Base-by-base conservation (phyloP, 352 stramenopile genomes). In the Phytophthora pini region DNA sequence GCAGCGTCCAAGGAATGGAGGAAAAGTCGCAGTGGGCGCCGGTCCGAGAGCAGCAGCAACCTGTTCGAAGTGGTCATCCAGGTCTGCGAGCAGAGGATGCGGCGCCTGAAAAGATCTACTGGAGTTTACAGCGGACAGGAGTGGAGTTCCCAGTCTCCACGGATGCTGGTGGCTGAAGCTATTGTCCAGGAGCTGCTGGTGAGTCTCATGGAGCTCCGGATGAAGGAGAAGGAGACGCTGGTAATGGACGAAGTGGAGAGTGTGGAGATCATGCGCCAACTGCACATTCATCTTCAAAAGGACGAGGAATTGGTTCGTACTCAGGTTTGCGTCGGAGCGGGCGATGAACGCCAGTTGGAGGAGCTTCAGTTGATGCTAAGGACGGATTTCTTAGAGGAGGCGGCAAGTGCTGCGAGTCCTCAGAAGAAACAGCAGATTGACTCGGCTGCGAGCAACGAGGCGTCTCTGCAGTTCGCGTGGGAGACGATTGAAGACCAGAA, bases 401-500 rank as follows among this genome's bases (percentile, higher is more conserved):
- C 80, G 3, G 48, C 53, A 7, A 56, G 74, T 26, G 58, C 47
- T 9, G 53, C 60, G 34, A 72, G 68, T 61, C 61, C 70, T 12
- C 61, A 79, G 54, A 70, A 70, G 43, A 65, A 64, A 6, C 61
- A 73, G 24, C 65, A 73, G 39, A 4, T 9, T 0, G 64, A 77
- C 32, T 66, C 64, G n/a, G 65, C 73, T 26, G 64, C 76, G 8
- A 71, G 72, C 47, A 81, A 79, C 15, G 82, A 91, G 20, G 74
- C 82, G 0, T 91, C 82, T 17, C 56, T 91, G n/a, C 82, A 91
- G 57, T 91, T 91, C 32, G 82, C 80, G 7, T 91, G 80, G 80
- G 82, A 91, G 29, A 91, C 82, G 24, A 89, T 91, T 38, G 74
- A 89, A 34, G 82, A 87, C 31, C 82, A 91, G 40, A 91, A 89